phyloP scores from a whole-genome alignment of 768 basidiomycete species.

The Rhodotorula toruloides region DNA sequence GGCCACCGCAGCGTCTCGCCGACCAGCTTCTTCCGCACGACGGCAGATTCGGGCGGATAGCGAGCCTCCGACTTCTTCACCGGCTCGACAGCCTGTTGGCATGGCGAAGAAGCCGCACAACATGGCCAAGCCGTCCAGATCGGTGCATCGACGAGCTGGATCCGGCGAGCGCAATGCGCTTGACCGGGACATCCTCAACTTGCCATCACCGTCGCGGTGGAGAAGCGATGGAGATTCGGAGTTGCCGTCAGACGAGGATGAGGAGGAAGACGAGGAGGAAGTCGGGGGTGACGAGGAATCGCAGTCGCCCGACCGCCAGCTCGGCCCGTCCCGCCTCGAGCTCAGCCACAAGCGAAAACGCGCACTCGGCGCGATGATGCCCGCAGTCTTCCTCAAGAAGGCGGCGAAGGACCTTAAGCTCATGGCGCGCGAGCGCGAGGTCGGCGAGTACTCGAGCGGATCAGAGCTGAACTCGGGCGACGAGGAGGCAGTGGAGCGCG shows the following conservation, averaged over 20 bases:
- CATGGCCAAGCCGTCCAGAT: conserved; percentile 18
- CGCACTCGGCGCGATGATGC: conserved; percentile 40
- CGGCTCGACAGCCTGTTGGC: not conserved
- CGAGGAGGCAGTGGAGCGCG: conserved; percentile 15
- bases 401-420: conserved; percentile 38
- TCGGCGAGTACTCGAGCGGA: conserved; percentile 8
- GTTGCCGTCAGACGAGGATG: not conserved
- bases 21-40: not conserved
- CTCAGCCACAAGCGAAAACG: conserved; percentile 27
- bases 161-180: not conserved
- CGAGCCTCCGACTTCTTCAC: conserved; percentile 23
- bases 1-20: not conserved
- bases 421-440: conserved; percentile 37
- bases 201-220: not conserved
- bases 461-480: conserved; percentile 34
- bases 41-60: conserved; percentile 14
- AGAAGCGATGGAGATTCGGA: conserved; percentile 22
- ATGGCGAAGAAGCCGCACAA: not conserved
- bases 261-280: not conserved
- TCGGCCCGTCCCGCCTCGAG: not conserved
- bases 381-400: conserved; percentile 39
- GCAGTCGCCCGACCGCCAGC: not conserved
- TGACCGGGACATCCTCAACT: conserved; percentile 24
- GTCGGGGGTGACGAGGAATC: conserved; percentile 19
- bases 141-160: not conserved